A percentile compares a stretch with the other conserved stretches of the same genome.
Conservation (phyloP, 345 rosid genomes). For the Cochlearia excelsa region DNA sequence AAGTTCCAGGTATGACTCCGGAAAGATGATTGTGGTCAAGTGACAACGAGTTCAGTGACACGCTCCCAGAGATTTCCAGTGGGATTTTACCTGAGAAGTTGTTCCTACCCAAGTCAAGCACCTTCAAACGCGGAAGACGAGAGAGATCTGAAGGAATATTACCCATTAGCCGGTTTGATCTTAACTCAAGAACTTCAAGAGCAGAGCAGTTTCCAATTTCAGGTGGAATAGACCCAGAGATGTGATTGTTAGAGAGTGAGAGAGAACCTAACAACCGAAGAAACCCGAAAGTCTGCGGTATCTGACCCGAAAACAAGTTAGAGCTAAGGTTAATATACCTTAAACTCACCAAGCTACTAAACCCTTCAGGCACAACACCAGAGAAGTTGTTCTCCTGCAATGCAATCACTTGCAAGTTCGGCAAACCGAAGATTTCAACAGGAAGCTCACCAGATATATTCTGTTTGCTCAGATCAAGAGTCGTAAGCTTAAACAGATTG, state of each 20-base stretch:
- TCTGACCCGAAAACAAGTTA: conserved; percentile 63
- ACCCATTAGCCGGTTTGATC: conserved; percentile 59
- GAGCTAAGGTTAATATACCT: conserved; percentile 64
- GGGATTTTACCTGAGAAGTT: conserved; percentile 73
- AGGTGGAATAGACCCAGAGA: conserved; percentile 63
- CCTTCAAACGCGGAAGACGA: conserved; percentile 46
- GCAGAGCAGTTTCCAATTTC: conserved; percentile 84
- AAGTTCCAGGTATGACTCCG: conserved; percentile 60
- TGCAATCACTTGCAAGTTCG: conserved; percentile 77
- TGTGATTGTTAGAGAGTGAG: conserved; percentile 64
- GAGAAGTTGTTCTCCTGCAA: conserved; percentile 76
- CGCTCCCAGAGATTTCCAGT: conserved; percentile 47
- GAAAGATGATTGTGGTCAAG: conserved; percentile 65
- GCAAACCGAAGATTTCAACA: conserved; percentile 72
- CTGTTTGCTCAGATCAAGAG: conserved; percentile 66
- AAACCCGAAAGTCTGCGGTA: conserved; percentile 71
- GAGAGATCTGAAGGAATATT: conserved; percentile 70
- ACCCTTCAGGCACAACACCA: conserved; percentile 75
- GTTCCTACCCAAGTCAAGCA: conserved; percentile 69
- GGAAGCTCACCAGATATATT: conserved; percentile 66
- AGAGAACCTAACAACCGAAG: conserved; percentile 60
- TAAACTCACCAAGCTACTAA: conserved; percentile 78
- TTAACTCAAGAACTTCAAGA: conserved; percentile 74
- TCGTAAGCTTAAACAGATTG: conserved; percentile 47
- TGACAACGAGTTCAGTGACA: conserved; percentile 47